Evolutionary conservation across 768 basidiomycete genomes (phyloP), one percentile per base, ranked within the genome.

Genomic region (Hortiboletus flavorubellus): DNA sequence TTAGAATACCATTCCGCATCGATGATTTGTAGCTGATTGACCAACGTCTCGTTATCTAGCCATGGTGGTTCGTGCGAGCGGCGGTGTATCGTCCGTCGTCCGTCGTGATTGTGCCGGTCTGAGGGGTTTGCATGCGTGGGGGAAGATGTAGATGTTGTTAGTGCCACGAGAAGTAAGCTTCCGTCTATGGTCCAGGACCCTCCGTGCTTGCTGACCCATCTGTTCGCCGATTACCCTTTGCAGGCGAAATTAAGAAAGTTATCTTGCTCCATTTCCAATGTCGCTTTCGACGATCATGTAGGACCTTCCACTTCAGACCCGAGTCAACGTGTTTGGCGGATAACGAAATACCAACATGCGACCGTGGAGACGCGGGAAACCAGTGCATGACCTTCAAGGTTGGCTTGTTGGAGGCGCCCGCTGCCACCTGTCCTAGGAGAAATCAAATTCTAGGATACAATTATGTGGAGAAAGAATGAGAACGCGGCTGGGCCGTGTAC

Each of bases 401-500:
- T 26, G 49, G 51, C 46, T 18, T 42, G 39, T 42, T 46, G 45
- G 38, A 38, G 33, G 37, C 15, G 50, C 14, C 21, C 15, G 50
- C 14, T n/a, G 43, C 12, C 34, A 44, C 30, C 16, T 6, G 38
- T 4, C 10, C 31, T 42, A 38, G 45, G 49, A 37, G 46, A 43
- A 57, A 26, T 34, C 33, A 43, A 57, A 26, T 34, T 38, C 35
- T 4, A 46, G 14, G n/a, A 34, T 43, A 31, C 33, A 21, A 34
- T 44, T 30, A 11, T 49, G 47, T 46, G 42, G 59, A 60, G 43
- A 45, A 44, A 18, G 44, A 53, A 53, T 30, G 11, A 10, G 31
- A 54, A 29, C 3, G 50, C 23, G 50, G 35, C 7, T 59, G 23
- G 12, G 41, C 23, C 18, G 38, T 35, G 23, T 18, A 31, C 46